Conservation (phyloP, 768 basidiomycete species). For the Hygrocybe coccinea region DNA sequence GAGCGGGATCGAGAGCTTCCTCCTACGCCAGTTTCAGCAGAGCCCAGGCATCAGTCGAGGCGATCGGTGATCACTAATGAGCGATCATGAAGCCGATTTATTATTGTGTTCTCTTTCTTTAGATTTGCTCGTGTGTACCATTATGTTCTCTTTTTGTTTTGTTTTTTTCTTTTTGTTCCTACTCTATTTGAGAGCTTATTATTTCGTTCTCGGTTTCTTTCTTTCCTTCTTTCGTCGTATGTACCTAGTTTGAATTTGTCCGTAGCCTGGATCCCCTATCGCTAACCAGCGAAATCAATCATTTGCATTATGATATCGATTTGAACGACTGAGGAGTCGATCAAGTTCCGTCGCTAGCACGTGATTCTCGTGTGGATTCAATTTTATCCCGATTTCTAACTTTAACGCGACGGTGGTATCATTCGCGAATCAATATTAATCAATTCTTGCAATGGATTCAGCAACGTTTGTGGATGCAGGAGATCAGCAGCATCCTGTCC, state of each 20-base stretch:
- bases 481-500: background rate
- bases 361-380: too few relatives aligned
- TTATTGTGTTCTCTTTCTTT: background rate
- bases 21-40: conserved; percentile 42
- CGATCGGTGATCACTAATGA: conserved; percentile 38
- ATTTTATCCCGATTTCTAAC: too few relatives aligned
- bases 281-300: too few relatives aligned
- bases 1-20: conserved; percentile 48
- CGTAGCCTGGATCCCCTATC: too few relatives aligned
- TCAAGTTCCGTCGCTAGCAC: too few relatives aligned
- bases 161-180: background rate
- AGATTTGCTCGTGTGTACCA: background rate
- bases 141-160: background rate
- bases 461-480: too few relatives aligned
- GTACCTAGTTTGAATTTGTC: too few relatives aligned
- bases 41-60: conserved; percentile 30
- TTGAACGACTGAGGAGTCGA: too few relatives aligned
- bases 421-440: too few relatives aligned
- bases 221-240: background rate
- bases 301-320: too few relatives aligned
- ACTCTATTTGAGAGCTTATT: background rate
- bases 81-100: conserved; percentile 13
- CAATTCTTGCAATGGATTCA: too few relatives aligned
- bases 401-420: too few relatives aligned
- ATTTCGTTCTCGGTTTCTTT: background rate